These are phyloP conservation scores for Deakozyma indianensis DNA, from an alignment of 805 yeast species.

Conservation along the genomic window DNA sequence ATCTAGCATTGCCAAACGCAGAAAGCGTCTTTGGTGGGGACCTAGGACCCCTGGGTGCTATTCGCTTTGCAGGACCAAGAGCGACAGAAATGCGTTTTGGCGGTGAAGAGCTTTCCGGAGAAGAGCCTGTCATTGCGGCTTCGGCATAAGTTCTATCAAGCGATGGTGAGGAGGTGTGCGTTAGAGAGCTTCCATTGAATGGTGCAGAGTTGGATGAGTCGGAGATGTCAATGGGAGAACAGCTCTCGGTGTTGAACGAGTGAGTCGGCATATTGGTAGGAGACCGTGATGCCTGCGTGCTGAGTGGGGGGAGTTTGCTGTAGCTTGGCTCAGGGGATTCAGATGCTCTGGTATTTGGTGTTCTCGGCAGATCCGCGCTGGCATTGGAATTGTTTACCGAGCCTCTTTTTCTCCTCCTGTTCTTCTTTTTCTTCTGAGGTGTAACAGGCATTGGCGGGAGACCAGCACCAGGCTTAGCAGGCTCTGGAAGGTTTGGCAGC, in stretches of 20 bases:
- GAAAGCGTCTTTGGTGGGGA: not conserved
- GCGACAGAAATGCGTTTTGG: not conserved
- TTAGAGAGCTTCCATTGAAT: no score
- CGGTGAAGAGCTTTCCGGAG: not conserved
- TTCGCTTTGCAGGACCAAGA: not conserved
- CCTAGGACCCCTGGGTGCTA: not conserved
- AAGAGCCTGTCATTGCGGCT: not conserved
- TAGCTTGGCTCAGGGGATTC: no score
- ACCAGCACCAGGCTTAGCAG: not conserved
- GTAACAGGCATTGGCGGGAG: not conserved
- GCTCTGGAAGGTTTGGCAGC: not conserved
- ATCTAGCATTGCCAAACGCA: slow-evolving; percentile 4
- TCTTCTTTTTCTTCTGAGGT: not conserved
- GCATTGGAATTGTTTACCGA: not conserved
- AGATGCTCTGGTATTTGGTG: no score
- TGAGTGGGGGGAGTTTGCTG: no score
- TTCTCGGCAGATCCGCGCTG: no score
- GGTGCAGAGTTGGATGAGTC: no score
- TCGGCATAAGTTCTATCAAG: not conserved
- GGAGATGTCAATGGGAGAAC: no score
- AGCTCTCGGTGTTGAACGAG: no score
- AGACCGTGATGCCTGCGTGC: no score
- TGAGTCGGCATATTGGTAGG: no score
- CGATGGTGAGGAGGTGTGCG: not conserved
- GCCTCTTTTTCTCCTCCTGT: not conserved